Evolutionary conservation across 169 alveolate species (phyloP).

Genomic region (Sarcocystis neurona): DNA sequence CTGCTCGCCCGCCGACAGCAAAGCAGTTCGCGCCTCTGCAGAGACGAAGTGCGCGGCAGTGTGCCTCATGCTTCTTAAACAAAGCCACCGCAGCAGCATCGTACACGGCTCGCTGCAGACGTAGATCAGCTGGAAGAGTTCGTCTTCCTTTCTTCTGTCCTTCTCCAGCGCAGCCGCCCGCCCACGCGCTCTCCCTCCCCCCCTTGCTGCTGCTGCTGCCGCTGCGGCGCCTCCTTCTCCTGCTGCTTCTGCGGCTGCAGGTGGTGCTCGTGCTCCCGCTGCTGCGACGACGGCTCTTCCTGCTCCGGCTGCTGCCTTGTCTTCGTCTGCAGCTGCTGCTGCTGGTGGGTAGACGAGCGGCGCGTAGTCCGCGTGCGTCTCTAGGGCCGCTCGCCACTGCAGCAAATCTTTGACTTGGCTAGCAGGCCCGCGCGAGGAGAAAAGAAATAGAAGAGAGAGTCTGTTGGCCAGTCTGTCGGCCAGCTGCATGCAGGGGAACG

Average conservation of each 20-base stretch:
- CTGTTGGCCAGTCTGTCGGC: constrained; percentile 46
- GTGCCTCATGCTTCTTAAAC: constrained; percentile 9
- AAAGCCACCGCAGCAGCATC: constrained; percentile 1
- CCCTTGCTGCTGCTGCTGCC: background rate
- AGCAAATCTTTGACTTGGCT: constrained; percentile 46
- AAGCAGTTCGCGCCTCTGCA: background rate
- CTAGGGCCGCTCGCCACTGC: constrained; percentile 46
- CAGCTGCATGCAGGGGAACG: constrained; percentile 49
- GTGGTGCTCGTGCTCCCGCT: constrained; percentile 19
- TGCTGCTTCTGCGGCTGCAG: constrained; percentile 19
- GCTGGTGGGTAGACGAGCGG: constrained; percentile 43
- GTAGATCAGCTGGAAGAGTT: background rate
- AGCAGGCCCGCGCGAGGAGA: constrained; percentile 44
- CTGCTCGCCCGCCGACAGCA: background rate
- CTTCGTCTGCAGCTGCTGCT: background rate
- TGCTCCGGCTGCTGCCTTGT: no score
- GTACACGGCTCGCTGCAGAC: constrained; percentile 23
- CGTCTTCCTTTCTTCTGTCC: background rate
- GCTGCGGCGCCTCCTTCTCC: background rate
- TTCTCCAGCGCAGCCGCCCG: background rate
- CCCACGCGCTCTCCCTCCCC: background rate
- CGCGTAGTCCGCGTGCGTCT: constrained; percentile 40
- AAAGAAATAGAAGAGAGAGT: constrained; percentile 56
- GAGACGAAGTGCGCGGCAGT: background rate
- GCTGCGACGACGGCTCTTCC: background rate